Evolutionary conservation across 768 basidiomycete genomes (phyloP).

Genomic region (Naematelia encephala): DNA sequence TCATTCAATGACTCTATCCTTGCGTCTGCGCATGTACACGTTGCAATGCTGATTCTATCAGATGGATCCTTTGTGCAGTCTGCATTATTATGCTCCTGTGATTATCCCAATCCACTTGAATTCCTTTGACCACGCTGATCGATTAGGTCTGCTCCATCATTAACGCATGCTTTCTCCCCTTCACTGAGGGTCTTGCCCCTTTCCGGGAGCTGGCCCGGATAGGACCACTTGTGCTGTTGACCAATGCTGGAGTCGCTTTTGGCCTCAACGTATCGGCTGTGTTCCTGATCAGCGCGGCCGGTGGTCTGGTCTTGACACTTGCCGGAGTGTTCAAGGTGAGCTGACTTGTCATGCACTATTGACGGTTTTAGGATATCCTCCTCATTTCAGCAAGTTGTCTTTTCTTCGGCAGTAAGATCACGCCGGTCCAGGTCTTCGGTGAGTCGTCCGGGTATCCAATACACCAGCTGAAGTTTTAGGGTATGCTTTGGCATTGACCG

Average conservation of each 20-base stretch:
- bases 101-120: constrained; percentile 12
- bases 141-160: constrained; percentile 70
- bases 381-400: constrained; percentile 84
- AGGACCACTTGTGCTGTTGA: constrained; percentile 68
- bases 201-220: constrained; percentile 67
- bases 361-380: constrained; percentile 70
- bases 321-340: constrained; percentile 86
- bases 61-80: constrained; percentile 93
- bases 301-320: constrained; percentile 79
- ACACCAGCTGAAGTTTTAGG: too few species aligned
- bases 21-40: not conserved
- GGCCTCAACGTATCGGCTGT: constrained; percentile 88
- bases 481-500: constrained; percentile 78
- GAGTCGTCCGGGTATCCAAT: constrained; percentile 14
- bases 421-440: constrained; percentile 80
- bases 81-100: constrained; percentile 92
- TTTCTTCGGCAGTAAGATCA: constrained; percentile 72
- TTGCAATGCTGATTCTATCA: constrained; percentile 7
- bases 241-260: constrained; percentile 84
- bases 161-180: constrained; percentile 79
- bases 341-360: not conserved
- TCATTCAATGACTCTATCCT: not conserved
- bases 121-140: not conserved
- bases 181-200: constrained; percentile 86
- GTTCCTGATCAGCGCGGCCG: constrained; percentile 65